Conservation (phyloP, 805 yeast species). For the Ogataea parapolymorpha region DNA sequence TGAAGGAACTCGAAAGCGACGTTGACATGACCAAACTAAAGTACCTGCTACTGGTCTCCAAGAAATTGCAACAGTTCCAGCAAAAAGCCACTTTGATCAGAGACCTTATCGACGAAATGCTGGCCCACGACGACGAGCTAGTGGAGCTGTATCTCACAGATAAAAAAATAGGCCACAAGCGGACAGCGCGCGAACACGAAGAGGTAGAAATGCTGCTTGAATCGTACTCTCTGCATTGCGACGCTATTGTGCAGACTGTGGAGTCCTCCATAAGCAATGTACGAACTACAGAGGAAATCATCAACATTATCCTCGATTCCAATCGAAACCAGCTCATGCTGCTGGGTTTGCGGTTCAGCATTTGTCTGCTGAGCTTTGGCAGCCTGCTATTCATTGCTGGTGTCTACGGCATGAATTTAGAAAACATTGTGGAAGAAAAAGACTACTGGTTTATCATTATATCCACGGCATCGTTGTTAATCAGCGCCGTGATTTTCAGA, state of each 20-base stretch:
- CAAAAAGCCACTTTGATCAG: constrained; percentile 81
- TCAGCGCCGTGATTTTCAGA: constrained; percentile 43
- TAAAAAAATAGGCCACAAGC: constrained; percentile 39
- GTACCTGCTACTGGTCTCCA: constrained; percentile 76
- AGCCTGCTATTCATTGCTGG: constrained; percentile 79
- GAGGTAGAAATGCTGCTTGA: constrained; percentile 90
- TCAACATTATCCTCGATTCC: constrained; percentile 87
- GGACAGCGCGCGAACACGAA: constrained; percentile 63
- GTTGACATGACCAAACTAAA: constrained; percentile 78
- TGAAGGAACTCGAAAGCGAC: constrained; percentile 74
- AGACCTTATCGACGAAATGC: constrained; percentile 77
- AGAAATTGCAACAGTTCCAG: constrained; percentile 76
- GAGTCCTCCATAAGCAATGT: constrained; percentile 79
- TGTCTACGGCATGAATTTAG: constrained; percentile 92
- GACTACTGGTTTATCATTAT: constrained; percentile 64
- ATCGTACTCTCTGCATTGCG: constrained; percentile 85
- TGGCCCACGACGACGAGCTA: constrained; percentile 85
- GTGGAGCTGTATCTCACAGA: constrained; percentile 79
- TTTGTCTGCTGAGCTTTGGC: constrained; percentile 80
- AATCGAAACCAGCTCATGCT: constrained; percentile 92
- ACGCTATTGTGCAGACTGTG: constrained; percentile 89
- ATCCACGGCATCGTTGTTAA: constrained; percentile 40
- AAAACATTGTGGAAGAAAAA: constrained; percentile 84
- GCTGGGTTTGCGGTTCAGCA: constrained; percentile 76
- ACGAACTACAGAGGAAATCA: constrained; percentile 90